These are phyloP conservation scores for Trypanosoma melophagium DNA, from an alignment of 208 protist genomes.

Conservation along the genomic window DNA sequence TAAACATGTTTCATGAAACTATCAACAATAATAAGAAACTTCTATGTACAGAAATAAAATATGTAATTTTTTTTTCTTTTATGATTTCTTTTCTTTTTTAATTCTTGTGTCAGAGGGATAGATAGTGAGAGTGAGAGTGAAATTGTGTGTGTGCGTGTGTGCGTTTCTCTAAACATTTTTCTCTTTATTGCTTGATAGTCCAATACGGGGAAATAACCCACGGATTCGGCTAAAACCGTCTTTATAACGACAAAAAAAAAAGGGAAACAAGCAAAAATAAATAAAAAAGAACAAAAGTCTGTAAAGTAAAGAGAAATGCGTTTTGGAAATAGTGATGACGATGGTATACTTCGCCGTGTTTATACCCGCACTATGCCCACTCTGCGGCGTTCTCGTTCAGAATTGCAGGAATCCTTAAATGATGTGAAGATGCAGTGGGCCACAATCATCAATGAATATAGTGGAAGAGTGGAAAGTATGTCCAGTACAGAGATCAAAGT, in stretches of 20 bases:
- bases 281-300: neutral
- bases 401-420: slow-evolving; percentile 48
- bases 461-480: neutral
- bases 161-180: too few relatives aligned
- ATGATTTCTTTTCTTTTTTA: slow-evolving; percentile 7
- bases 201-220: too few relatives aligned
- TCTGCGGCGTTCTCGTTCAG: slow-evolving; percentile 33
- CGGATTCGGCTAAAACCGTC: too few relatives aligned
- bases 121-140: neutral
- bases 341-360: slow-evolving; percentile 28
- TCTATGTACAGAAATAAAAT: neutral
- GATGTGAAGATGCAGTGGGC: slow-evolving; percentile 59
- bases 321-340: neutral
- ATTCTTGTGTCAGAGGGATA: neutral
- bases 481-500: neutral
- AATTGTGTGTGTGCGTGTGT: too few relatives aligned
- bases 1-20: neutral
- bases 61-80: slow-evolving; percentile 19
- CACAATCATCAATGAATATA: slow-evolving; percentile 12
- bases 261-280: neutral
- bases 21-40: neutral
- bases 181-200: too few relatives aligned
- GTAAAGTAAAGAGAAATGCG: slow-evolving; percentile 1
- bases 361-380: slow-evolving; percentile 68
- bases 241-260: too few relatives aligned